These are phyloP conservation scores for Uronychia setigera DNA, from an alignment of 73 alveolate species.

Conservation along the genomic window DNA sequence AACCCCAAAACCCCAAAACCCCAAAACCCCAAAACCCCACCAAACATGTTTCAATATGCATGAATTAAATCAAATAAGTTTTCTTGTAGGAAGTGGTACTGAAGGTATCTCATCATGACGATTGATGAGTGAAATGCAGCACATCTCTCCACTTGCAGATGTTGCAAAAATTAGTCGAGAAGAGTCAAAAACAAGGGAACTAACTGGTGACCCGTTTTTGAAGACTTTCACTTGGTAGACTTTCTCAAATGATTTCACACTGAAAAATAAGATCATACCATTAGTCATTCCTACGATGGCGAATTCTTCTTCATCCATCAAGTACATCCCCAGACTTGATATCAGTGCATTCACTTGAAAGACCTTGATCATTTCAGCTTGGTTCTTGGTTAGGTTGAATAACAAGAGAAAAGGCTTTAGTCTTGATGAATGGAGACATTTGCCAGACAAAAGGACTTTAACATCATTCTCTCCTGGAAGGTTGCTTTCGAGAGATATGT, in stretches of 20 bases:
- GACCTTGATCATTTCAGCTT: neutral
- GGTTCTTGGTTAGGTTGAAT: neutral
- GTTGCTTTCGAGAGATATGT: too few species aligned
- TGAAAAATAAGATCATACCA: neutral
- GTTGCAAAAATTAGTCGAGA: neutral
- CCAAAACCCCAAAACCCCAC: too few species aligned
- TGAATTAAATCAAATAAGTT: too few species aligned
- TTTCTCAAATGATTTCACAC: neutral
- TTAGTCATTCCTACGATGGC: neutral
- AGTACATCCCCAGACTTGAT: neutral
- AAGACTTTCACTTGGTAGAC: neutral
- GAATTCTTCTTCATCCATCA: neutral
- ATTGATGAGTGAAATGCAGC: neutral
- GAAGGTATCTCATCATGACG: too few species aligned
- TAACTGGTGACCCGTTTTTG: neutral
- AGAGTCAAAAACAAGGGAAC: neutral
- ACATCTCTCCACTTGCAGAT: neutral
- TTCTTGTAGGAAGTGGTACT: too few species aligned
- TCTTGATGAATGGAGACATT: neutral
- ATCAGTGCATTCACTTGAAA: neutral
- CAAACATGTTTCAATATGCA: too few species aligned
- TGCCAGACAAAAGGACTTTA: neutral
- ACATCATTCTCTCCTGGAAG: too few species aligned
- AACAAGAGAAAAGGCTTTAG: neutral
- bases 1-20: too few species aligned